These are phyloP conservation scores for Cutaneotrichosporon arboriforme DNA, from an alignment of 1,284 basidiomycete genomes.

Conservation along the genomic window DNA sequence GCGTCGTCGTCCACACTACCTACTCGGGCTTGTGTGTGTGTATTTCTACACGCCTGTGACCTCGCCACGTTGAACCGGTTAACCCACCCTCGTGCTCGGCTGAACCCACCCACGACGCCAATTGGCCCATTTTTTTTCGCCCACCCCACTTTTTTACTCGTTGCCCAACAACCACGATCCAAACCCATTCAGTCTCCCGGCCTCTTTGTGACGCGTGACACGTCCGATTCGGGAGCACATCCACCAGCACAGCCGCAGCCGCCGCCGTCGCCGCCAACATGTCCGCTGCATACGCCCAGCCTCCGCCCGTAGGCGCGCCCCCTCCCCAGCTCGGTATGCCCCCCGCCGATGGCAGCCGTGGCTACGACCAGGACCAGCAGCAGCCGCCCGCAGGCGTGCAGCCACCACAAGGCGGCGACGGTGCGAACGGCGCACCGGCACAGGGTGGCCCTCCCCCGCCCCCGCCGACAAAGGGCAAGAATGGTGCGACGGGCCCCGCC, in stretches of 20 bases:
- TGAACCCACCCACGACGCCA: not conserved
- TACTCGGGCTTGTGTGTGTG: not conserved
- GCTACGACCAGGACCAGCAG: constrained; percentile 12
- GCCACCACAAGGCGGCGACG: not conserved
- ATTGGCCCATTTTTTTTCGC: constrained; percentile 6
- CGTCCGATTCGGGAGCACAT: no score
- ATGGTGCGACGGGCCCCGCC: constrained; percentile 44
- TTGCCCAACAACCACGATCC: not conserved
- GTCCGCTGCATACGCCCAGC: not conserved
- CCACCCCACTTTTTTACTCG: not conserved
- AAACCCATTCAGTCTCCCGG: not conserved
- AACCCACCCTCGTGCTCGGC: not conserved
- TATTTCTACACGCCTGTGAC: no score
- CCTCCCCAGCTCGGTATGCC: constrained; percentile 2
- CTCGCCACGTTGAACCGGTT: not conserved
- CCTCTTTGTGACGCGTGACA: no score
- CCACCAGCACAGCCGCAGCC: no score
- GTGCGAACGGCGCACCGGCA: not conserved
- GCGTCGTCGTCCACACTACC: not conserved
- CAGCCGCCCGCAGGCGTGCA: not conserved
- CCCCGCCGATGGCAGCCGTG: constrained; percentile 2
- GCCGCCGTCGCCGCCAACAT: no score
- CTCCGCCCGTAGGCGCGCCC: not conserved
- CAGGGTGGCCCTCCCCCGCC: constrained; percentile 8
- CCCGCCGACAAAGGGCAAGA: constrained; percentile 37